A percentile compares a stretch with the other conserved stretches of the same genome.
Conservation (phyloP, 2,329 filamentous ascomycete species). For the Gremmenia infestans region DNA sequence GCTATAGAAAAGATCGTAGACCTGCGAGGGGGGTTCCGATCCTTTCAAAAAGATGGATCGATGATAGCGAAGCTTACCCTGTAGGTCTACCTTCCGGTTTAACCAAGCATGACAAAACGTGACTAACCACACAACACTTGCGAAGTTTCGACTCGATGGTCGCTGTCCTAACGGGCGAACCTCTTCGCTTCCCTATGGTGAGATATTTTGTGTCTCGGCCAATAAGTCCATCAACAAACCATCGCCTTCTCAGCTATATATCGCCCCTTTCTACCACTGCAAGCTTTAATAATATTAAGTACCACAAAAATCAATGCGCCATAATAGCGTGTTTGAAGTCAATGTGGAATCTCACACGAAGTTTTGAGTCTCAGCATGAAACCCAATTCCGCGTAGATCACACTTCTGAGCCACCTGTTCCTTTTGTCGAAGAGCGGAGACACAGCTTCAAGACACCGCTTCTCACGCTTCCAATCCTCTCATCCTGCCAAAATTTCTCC, state of each 20-base stretch:
- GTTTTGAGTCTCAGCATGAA: not conserved
- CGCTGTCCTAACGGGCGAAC: conserved; percentile 11
- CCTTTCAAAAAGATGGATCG: conserved; percentile 5
- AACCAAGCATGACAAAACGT: not conserved
- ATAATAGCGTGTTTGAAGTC: conserved; percentile 1
- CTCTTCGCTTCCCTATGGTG: conserved; percentile 10
- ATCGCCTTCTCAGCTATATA: not conserved
- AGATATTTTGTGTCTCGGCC: conserved; percentile 4
- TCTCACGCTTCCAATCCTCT: conserved; percentile 11
- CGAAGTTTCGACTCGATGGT: conserved; percentile 15
- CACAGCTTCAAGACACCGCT: conserved; percentile 6
- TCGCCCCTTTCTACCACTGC: conserved; percentile 5
- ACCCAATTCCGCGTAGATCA: not conserved
- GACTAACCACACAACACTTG: not conserved
- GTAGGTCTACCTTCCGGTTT: not conserved
- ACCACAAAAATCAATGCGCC: conserved; percentile 2
- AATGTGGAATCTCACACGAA: conserved; percentile 3
- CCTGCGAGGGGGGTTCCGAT: conserved; percentile 8
- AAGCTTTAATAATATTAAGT: not conserved
- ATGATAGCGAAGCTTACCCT: conserved; percentile 13
- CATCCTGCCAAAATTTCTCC: conserved; percentile 4
- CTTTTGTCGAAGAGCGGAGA: conserved; percentile 5
- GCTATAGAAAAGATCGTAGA: conserved; percentile 13
- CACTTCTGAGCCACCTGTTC: not conserved
- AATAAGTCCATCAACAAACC: not conserved